Percentiles rank a stretch among this genome's conserved stretches.
phyloP scores from a whole-genome alignment of 495 filamentous ascomycete species.

The Cairneyella variabilis region DNA sequence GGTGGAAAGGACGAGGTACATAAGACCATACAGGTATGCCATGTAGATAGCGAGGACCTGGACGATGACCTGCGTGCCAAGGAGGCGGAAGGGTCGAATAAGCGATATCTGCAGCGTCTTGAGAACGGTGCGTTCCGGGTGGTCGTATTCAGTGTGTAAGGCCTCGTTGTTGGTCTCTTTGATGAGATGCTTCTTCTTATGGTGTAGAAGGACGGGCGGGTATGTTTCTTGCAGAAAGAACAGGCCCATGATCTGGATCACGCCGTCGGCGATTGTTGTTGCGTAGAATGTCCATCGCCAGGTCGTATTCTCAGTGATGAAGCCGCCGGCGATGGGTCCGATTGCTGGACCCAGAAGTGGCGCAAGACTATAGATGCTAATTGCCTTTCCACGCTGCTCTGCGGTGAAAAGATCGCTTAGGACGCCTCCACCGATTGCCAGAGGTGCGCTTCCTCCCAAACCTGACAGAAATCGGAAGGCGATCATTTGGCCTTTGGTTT shows the following conservation, averaged over 20 bases:
- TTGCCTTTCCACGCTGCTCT: slow-evolving; percentile 60
- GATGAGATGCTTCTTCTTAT: slow-evolving; percentile 51
- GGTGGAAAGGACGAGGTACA: slow-evolving; percentile 68
- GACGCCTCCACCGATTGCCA: slow-evolving; percentile 55
- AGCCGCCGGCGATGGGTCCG: slow-evolving; percentile 58
- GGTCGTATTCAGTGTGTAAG: slow-evolving; percentile 61
- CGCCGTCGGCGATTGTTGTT: slow-evolving; percentile 55
- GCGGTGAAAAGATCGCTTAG: slow-evolving; percentile 58
- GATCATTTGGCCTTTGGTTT: slow-evolving; percentile 48
- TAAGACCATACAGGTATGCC: slow-evolving; percentile 68
- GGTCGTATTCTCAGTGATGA: slow-evolving; percentile 63
- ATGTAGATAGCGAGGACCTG: slow-evolving; percentile 58
- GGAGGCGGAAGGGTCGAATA: slow-evolving; percentile 54
- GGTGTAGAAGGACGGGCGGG: slow-evolving; percentile 53
- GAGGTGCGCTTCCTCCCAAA: slow-evolving; percentile 48
- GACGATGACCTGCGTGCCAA: slow-evolving; percentile 57
- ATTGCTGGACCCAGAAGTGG: slow-evolving; percentile 65
- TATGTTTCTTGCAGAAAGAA: slow-evolving; percentile 71
- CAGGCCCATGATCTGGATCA: slow-evolving; percentile 59
- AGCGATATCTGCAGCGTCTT: slow-evolving; percentile 46
- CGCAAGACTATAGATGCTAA: slow-evolving; percentile 59
- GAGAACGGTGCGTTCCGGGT: slow-evolving; percentile 39
- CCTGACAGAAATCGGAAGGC: slow-evolving; percentile 55
- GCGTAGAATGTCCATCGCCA: slow-evolving; percentile 72
- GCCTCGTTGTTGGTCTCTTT: slow-evolving; percentile 59